Base-by-base conservation (phyloP, 176 grass and related monocot species). In the Secale cereale region DNA sequence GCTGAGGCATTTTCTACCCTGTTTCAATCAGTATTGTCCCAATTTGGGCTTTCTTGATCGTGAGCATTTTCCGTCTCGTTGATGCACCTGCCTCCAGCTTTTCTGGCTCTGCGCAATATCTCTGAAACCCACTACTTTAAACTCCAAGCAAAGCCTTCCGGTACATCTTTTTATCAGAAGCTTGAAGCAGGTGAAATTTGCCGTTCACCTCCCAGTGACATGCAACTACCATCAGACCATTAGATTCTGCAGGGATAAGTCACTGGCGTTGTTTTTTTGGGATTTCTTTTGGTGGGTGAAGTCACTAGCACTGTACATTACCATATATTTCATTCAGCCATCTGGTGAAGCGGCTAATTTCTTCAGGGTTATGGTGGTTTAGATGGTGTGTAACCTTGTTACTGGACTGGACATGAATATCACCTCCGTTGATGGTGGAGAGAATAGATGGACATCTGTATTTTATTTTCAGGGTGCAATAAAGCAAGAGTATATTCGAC, bases 21-120 rank as follows among this genome's bases (percentile, higher is more conserved):
- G 17, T 94, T 97, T 73, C 90, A 90, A 59, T 97, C 94, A 62
- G 91, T 80, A 6, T 88, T 99, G 57, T 92, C 91, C 37, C 92
- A 89, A 76, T 92, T 99, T 97, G 94, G 97, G 14, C 79, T 77
- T 74, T 89, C 83, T 31, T 89, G 59, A 89, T 83, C 10, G n/a
- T 56, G 56, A 36, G 82, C 65, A 28, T 48, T 73, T 81, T 65
- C 20, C 15, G 1, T 66, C 23, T 59, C 10, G 35, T 5, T 13
- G 28, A 78, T 78, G 41, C 17, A 56, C 31, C 45, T 52, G 48
- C 15, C 48, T 52, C 15, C 48, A 19, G 48, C 48, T 52, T 52
- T 52, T 52, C 16, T 52, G 59, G 23, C 25, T 57, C 29, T 57
- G 61, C 30, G 6, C 28, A 32, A 20, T 41, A 28, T 33, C 6